These are phyloP conservation scores for Trichomonas gallinae DNA, from an alignment of 208 protist genomes.

Conservation along the genomic window DNA sequence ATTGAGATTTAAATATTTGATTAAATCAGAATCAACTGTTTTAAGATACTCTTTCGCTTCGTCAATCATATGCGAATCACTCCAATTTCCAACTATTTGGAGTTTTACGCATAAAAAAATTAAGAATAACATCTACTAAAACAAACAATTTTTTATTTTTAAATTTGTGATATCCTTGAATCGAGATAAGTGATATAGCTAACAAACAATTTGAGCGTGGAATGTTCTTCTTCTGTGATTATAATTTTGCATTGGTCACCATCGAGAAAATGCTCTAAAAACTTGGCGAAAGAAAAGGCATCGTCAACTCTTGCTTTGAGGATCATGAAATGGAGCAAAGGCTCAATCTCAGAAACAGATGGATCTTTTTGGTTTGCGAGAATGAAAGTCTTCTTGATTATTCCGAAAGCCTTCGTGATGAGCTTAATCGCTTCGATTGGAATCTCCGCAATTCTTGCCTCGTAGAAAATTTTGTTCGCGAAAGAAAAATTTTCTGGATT, in stretches of 20 bases:
- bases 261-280: background rate
- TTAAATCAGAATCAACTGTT: background rate
- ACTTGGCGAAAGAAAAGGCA: background rate
- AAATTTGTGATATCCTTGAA: background rate
- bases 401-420: background rate
- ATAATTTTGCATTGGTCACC: background rate
- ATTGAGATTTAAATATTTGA: background rate
- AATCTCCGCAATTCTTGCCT: background rate
- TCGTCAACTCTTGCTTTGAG: background rate
- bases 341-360: background rate
- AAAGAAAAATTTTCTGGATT: background rate
- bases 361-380: background rate
- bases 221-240: background rate
- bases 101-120: background rate
- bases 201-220: background rate
- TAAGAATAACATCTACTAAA: background rate
- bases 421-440: background rate
- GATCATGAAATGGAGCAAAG: background rate
- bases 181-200: background rate
- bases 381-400: background rate
- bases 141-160: background rate
- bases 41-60: background rate
- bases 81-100: background rate
- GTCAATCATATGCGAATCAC: background rate
- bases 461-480: background rate